Conservation (phyloP, 2,329 filamentous ascomycete genomes). For the Juglanconis sp. region DNA sequence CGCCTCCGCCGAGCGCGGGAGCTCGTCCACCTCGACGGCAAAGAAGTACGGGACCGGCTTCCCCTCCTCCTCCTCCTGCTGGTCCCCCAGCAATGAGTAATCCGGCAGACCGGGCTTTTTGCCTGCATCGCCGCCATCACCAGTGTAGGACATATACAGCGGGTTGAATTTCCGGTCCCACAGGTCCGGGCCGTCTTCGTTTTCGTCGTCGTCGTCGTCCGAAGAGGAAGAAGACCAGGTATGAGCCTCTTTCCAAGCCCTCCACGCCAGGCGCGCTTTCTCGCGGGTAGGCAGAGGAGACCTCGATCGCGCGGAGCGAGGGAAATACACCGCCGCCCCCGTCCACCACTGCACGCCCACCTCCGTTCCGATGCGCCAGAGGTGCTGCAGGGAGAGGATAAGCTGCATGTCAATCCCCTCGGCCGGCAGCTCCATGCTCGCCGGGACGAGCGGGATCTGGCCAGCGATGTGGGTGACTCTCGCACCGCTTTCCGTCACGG, state of each 20-base stretch:
- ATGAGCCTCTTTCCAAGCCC: conserved; percentile 48
- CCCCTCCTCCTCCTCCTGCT: conserved; percentile 27
- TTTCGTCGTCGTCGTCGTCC: conserved; percentile 34
- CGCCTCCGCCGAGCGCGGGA: conserved; percentile 71
- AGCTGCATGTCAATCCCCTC: conserved; percentile 55
- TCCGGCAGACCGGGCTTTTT: conserved; percentile 43
- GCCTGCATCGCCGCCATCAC: conserved; percentile 20
- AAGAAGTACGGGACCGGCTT: conserved; percentile 63
- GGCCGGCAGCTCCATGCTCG: conserved; percentile 64
- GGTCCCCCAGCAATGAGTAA: conserved; percentile 42
- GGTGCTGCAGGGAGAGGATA: conserved; percentile 77
- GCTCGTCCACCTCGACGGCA: conserved; percentile 68
- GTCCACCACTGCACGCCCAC: conserved; percentile 73
- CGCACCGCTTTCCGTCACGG: conserved; percentile 23
- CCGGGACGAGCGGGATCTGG: conserved; percentile 84
- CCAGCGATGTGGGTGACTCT: conserved; percentile 69
- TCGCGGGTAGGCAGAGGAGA: conserved; percentile 16
- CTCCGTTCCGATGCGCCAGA: conserved; percentile 76
- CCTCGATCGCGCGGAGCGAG: conserved; percentile 28
- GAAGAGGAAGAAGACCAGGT: conserved; percentile 22
- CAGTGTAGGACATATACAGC: conserved; percentile 41
- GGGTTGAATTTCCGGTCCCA: conserved; percentile 65
- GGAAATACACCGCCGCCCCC: conserved; percentile 72
- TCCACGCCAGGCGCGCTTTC: conserved; percentile 40
- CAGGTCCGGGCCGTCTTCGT: conserved; percentile 58